Conservation (phyloP, 441 rosid species). For the Erodium moschatum region DNA sequence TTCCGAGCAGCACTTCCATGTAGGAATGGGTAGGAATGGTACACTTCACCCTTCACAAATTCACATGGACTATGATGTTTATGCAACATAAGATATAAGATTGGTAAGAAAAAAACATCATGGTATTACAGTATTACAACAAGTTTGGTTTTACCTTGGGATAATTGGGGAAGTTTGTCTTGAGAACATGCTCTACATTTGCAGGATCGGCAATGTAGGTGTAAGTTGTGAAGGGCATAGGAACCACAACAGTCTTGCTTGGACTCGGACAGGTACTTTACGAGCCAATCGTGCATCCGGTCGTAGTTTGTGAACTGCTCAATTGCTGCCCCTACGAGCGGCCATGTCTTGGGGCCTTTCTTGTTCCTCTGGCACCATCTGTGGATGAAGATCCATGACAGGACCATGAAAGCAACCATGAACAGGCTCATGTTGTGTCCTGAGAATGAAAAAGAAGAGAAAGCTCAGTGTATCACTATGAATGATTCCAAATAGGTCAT, state of each 20-base stretch:
- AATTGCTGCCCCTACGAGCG: constrained; percentile 75
- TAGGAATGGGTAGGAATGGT: constrained; percentile 86
- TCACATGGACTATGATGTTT: too few species aligned
- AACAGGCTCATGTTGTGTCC: constrained; percentile 30
- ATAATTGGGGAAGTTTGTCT: constrained; percentile 68
- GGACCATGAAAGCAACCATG: constrained; percentile 32
- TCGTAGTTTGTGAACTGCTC: constrained; percentile 72
- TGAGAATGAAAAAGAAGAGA: too few species aligned
- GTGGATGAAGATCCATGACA: constrained; percentile 56
- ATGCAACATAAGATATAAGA: too few species aligned
- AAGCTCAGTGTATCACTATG: too few species aligned
- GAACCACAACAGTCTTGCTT: constrained; percentile 74
- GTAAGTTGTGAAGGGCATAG: constrained; percentile 78
- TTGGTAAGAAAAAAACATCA: background rate
- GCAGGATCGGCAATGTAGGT: constrained; percentile 89
- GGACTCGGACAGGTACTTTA: constrained; percentile 45
- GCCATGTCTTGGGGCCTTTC: constrained; percentile 85
- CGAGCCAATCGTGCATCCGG: constrained; percentile 90
- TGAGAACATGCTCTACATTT: constrained; percentile 81
- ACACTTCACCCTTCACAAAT: constrained; percentile 59
- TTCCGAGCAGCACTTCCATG: constrained; percentile 90
- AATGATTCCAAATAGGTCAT: too few species aligned
- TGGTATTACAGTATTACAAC: background rate
- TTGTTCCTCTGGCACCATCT: constrained; percentile 64
- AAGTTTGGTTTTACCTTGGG: constrained; percentile 45